Base-by-base conservation (phyloP, 345 rosid genomes). In the Laguncularia racemosa region DNA sequence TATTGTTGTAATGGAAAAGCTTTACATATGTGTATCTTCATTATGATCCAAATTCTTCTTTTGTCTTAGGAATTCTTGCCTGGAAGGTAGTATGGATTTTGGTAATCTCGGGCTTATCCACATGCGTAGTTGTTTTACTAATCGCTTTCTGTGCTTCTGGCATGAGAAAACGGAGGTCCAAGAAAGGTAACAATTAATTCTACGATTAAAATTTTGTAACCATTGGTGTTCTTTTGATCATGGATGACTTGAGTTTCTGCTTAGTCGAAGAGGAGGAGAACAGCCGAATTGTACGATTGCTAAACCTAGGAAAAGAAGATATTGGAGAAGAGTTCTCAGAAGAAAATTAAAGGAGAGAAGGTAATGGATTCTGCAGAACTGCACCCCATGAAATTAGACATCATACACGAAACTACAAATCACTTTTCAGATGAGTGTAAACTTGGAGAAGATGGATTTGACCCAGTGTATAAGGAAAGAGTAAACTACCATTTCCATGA, bases 361-460 rank as follows among this genome's bases (percentile, higher is more conserved):
- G 55, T 8, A 9, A 18, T 17, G 53, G 59, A 57, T 19, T 59
- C 70, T 19, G 56, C 52, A 13, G 74, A 75, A n/a, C 20, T 64
- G 6, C 58, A 68, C 49, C n/a, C 23, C 9, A 57, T 79, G 33
- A 71, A 50, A 1, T 59, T 76, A 14, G 60, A 52, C 20, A 16
- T 52, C 0, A n/a, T 67, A n/a, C 15, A 46, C 0, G 45, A 62
- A 16, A 76, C 84, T 12, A 73, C 81, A 12, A n/a, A 60, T 1
- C 16, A 67, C 20, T 73, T 75, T 33, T 51, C 61, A 33, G 17
- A 52, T 15, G 74, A 65, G 48, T 64, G 69, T 52, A 75, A 75
- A 56, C 80, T 79, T 8, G 80, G 78, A 47, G 76, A 75, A 70
- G 84, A 81, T 0, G 78, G 84, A 13, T 79, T 75, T 26, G 80